Base-by-base conservation (phyloP, 306 rosid genomes). In the Begonia loranthoides region DNA sequence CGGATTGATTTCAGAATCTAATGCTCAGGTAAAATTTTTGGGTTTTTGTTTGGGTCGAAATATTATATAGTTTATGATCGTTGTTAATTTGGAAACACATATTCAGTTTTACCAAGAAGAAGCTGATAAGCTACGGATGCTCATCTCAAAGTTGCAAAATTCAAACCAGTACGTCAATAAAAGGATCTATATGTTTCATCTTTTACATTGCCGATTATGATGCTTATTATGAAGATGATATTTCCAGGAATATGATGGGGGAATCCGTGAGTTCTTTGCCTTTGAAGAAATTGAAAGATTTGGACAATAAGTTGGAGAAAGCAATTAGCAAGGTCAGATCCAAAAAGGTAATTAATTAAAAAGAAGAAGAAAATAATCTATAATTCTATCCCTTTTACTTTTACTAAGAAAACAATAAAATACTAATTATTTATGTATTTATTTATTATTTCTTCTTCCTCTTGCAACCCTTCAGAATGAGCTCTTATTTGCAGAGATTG, bases 401-500 rank as follows among this genome's bases (percentile, higher is more conserved):
- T 43, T 43, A 3, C 7, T 24, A 24, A 24, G 5, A 24, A 24
- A 24, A 24, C 4, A 24, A 1, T 24, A 3, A 6, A 24, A 24
- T 24, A 0, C 34, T 24, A 1, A 24, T 24, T 6, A 24, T 24
- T 3, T 6, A n/a, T n/a, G n/a, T n/a, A 24, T 24, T 24, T 24
- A 24, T 24, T 24, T 24, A 24, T 14, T 48, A 17, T 12, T 16
- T 33, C 15, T 56, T 45, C 33, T 40, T 21, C 51, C 15, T n/a
- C 44, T 50, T 16, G 48, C 16, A 15, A 39, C 49, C 59, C 28
- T 38, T 49, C 84, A 90, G 99, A 90, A 90, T 12, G 95, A 90
- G 81, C 94, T 87, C 64, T 60, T 87, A 54, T 83, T 81, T 73
- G 81, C 84, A 33, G 96, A 87, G 69, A 76, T 87, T 64, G 96